Evolutionary conservation across 768 basidiomycete genomes (phyloP), one percentile per base, ranked within the genome.

Genomic region (Kwoniella heveanensis): DNA sequence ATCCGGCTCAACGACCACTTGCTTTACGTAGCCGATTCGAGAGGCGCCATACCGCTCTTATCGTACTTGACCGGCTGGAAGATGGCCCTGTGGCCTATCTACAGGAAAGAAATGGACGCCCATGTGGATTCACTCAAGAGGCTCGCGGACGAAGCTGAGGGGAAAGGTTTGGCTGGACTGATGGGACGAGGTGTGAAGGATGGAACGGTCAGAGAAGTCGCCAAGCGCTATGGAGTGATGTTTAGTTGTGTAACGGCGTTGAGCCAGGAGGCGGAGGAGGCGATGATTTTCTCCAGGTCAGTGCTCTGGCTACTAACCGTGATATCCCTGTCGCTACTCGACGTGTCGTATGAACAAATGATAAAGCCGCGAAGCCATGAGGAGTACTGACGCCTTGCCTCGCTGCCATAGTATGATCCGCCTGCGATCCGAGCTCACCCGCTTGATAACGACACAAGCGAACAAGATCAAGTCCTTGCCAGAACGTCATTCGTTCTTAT

Each of bases 271-370:
- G 88, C 87, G 46, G 92, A 96, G 69, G 94, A 96, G 77, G 91
- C 91, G 9, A 96, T 97, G 93, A 90, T 98, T 51, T 96, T 96
- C 74, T 87, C 89, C 24, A 93, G 93, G 95, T 95, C 74, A 69
- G 87, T 76, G 10, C 15, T 32, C 32, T 32, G 32, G 32, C 32
- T n/a, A n/a, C n/a, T n/a, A n/a, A n/a, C 13, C 32, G 32, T 36
- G 32, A 36, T 6, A 36, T 36, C 13, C 32, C 32, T 36, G 32
- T n/a, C 13, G 32, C 32, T 36, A 36, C 32, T 36, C 32, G n/a
- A n/a, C n/a, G n/a, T n/a, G n/a, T n/a, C n/a, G n/a, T n/a, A n/a
- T n/a, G n/a, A n/a, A n/a, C n/a, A n/a, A n/a, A n/a, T n/a, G n/a
- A n/a, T n/a, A n/a, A n/a, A n/a, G n/a, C n/a, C n/a, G n/a, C n/a